Percentiles rank a stretch among this genome's conserved stretches.
Evolutionary conservation across 106 monocot genomes (phyloP).

Genomic region (Acorus gramineus): DNA sequence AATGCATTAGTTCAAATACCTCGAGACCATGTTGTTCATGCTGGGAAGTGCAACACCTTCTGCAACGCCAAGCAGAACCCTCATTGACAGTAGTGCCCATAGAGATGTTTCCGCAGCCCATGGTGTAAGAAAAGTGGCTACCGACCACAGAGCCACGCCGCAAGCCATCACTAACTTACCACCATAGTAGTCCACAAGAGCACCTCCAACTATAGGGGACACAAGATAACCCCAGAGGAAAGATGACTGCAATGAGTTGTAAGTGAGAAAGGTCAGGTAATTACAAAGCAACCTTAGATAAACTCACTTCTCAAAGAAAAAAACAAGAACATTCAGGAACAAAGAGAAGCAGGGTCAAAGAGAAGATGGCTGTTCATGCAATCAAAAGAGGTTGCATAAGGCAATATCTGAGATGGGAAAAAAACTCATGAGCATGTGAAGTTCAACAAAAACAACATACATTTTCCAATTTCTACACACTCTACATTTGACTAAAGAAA

Average conservation of each 20-base stretch:
- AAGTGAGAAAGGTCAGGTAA: slow-evolving; percentile 9
- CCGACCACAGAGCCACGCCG: slow-evolving; percentile 86
- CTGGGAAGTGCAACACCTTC: slow-evolving; percentile 96
- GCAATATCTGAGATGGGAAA: too few relatives aligned
- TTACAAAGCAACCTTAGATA: too few relatives aligned
- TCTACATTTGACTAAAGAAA: too few relatives aligned
- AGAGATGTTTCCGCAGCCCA: slow-evolving; percentile 79
- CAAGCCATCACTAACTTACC: slow-evolving; percentile 87
- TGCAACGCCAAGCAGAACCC: slow-evolving; percentile 70
- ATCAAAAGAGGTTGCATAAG: too few relatives aligned
- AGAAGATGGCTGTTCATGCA: too few relatives aligned
- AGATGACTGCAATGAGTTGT: slow-evolving; percentile 63
- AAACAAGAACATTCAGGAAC: too few relatives aligned
- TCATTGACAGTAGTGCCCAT: slow-evolving; percentile 48
- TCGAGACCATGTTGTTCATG: slow-evolving; percentile 92
- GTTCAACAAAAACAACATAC: too few relatives aligned
- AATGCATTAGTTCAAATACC: slow-evolving; percentile 19
- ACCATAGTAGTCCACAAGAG: slow-evolving; percentile 80
- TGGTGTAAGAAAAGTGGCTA: slow-evolving; percentile 87
- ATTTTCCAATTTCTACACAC: too few relatives aligned
- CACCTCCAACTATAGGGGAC: slow-evolving; percentile 86
- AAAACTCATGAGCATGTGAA: too few relatives aligned
- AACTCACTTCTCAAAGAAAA: too few relatives aligned
- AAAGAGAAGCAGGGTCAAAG: too few relatives aligned
- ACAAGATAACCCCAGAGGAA: slow-evolving; percentile 96